Base-by-base conservation (phyloP, 2,329 filamentous ascomycete species). In the Bipolaris sorokiniana region DNA sequence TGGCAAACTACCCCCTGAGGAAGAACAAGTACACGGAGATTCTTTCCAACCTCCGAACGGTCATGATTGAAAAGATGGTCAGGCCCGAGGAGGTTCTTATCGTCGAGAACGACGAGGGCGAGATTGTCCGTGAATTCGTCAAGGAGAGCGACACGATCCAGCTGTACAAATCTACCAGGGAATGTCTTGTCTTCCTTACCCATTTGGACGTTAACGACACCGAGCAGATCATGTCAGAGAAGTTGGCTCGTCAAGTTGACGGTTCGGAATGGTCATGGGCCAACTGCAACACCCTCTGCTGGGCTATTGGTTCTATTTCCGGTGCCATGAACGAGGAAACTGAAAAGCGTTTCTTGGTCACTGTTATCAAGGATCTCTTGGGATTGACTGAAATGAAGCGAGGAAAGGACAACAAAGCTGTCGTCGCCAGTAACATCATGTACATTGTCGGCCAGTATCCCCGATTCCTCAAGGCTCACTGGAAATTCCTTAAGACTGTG, bases 21-120 rank as follows among this genome's bases (percentile, higher is more conserved):
- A 99, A 99, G 82, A 94, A 99, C 84, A 98, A 97, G 80, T 99
- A 98, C 78, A 89, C 89, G 64, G 92, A 97, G 74, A 90, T 99
- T 18, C 82, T 99, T 48, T 94, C 94, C 9, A 98, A 97, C 76
- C 83, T 99, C 55, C 89, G 95, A 65, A 90, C 94, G 22, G 95
- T 99, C 64, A 99, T 99, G 95, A 98, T 99, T 61, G 95, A 99
- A 81, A 97, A 97, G 83, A 99, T 99, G 95, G 95, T 99, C 31
- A 87, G 93, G 41, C 95, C 95, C 0, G 95, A 99, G 79, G 96
- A 99, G 79, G 96, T 99, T 7, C 79, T 99, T 67, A 96, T 99
- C 71, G 95, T 99, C n/a, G 95, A 99, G 79, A 99, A 99, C 76
- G 95, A 99, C 62, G 95, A 99, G 78, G 95, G 96, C 62, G 95